Base-by-base conservation (phyloP, 208 protist genomes). In the Trypanosoma caninum region DNA sequence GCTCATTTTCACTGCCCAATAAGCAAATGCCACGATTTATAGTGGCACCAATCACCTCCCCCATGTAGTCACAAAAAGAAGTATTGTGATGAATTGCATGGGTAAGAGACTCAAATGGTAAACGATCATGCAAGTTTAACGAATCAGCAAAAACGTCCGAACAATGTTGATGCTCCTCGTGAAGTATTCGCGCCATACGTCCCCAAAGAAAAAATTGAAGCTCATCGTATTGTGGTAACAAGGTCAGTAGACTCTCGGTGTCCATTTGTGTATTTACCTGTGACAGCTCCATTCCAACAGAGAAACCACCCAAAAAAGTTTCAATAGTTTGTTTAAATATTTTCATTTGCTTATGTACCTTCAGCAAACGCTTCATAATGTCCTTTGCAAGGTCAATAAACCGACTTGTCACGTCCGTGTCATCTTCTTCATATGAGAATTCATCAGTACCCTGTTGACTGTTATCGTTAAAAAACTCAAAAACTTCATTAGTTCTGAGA, bases 71-170 rank as follows among this genome's bases (percentile, higher is more conserved):
- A 59, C 88, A 94, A 53, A 94, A 94, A 4, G 63, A 23, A 11
- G 78, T 84, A 62, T 91, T 91, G 54, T 86, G 73, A 57, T 91
- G 80, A 50, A 94, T 74, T 33, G 76, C 54, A 65, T 88, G 72
- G 13, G 82, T 69, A 28, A 92, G 72, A 45, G 75, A 83, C 64
- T 91, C 82, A 66, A 90, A 91, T 27, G 82, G 78, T 18, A 82
- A 58, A 18, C 80, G 77, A 59, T 94, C 88, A 48, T 92, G 67
- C 40, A 89, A 73, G 50, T 86, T 86, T n/a, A 94, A 57, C 10
- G 79, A 86, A n/a, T 75, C 61, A 55, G 78, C 65, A 42, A 89
- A 91, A 10, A 70, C 68, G 59, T 94, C 87, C 20, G 69, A 70
- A 60, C 80, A 87, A 13, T 72, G 68, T 38, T 82, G 71, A 50